Percentiles rank a stretch among this genome's conserved stretches.
Conservation (phyloP, 1,139 yeast genomes). For the Wickerhamiella pararugosa region DNA sequence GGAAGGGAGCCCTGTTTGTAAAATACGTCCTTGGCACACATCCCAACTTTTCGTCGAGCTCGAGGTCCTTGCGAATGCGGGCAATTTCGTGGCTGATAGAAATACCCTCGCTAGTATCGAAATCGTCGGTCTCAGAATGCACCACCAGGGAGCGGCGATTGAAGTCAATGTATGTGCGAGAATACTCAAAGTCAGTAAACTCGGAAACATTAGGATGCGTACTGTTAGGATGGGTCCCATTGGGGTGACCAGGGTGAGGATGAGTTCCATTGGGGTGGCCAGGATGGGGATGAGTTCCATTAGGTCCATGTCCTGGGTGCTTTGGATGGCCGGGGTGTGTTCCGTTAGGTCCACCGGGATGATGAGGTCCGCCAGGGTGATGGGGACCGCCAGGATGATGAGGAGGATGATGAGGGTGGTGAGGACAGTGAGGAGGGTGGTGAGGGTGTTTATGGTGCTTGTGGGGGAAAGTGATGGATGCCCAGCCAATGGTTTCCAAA, state of each 20-base stretch:
- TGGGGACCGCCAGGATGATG: constrained; percentile 9
- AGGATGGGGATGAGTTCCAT: constrained; percentile 9
- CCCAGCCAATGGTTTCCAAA: constrained; percentile 84
- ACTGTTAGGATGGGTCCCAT: neutral
- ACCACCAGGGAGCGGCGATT: constrained; percentile 50
- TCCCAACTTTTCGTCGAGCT: constrained; percentile 46
- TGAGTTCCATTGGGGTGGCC: constrained; percentile 7
- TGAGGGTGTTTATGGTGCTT: constrained; percentile 2
- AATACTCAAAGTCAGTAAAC: constrained; percentile 2
- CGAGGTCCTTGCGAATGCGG: constrained; percentile 33
- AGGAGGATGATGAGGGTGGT: constrained; percentile 1
- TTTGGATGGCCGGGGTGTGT: neutral
- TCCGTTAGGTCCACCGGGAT: neutral
- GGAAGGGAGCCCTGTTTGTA: constrained; percentile 53
- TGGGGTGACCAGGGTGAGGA: constrained; percentile 8
- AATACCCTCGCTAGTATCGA: constrained; percentile 39
- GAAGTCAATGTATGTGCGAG: constrained; percentile 41
- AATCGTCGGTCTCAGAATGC: constrained; percentile 35
- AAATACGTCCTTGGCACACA: constrained; percentile 50
- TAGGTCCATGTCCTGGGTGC: neutral
- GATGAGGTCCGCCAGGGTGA: neutral
- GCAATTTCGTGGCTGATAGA: constrained; percentile 33
- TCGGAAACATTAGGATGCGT: neutral
- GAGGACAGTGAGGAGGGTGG: constrained; percentile 1
- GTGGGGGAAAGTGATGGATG: constrained; percentile 35